A percentile compares a stretch with the other conserved stretches of the same genome.
These are phyloP conservation scores for Pseudogymnoascus sp. DNA, from an alignment of 2,329 filamentous ascomycete genomes.

Conservation along the genomic window DNA sequence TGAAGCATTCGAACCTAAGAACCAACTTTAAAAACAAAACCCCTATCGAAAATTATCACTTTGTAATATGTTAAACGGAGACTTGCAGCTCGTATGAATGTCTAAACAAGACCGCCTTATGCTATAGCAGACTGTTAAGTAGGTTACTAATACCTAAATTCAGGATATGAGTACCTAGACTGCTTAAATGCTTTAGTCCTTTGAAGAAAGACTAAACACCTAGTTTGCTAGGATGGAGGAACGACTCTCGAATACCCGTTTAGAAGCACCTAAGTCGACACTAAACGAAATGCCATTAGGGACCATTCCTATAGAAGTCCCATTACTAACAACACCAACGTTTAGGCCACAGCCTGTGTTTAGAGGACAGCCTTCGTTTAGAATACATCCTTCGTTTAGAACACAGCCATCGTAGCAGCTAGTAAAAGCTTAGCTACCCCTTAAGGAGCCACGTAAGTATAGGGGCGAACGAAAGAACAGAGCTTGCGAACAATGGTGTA, in stretches of 20 bases:
- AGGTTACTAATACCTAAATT: not conserved
- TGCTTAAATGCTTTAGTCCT: not conserved
- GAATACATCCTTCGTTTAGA: too few relatives aligned
- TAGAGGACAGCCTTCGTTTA: too few relatives aligned
- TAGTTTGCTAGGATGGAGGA: not conserved
- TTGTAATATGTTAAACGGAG: not conserved
- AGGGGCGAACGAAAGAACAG: not conserved
- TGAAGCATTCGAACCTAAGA: not conserved
- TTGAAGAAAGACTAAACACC: not conserved
- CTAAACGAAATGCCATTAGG: not conserved
- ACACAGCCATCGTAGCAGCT: not conserved
- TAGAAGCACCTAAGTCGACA: not conserved
- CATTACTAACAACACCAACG: too few relatives aligned
- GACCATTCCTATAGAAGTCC: not conserved
- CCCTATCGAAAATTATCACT: not conserved
- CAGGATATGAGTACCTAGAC: not conserved
- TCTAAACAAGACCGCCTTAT: not conserved
- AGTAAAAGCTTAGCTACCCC: not conserved
- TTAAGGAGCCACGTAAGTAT: not conserved
- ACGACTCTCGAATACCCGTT: not conserved
- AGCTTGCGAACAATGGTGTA: not conserved
- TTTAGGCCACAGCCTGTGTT: too few relatives aligned
- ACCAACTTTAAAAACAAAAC: not conserved
- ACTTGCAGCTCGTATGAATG: not conserved
- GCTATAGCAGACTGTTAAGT: not conserved